Base-by-base conservation (phyloP, 768 basidiomycete genomes). In the Saitozyma sp. region DNA sequence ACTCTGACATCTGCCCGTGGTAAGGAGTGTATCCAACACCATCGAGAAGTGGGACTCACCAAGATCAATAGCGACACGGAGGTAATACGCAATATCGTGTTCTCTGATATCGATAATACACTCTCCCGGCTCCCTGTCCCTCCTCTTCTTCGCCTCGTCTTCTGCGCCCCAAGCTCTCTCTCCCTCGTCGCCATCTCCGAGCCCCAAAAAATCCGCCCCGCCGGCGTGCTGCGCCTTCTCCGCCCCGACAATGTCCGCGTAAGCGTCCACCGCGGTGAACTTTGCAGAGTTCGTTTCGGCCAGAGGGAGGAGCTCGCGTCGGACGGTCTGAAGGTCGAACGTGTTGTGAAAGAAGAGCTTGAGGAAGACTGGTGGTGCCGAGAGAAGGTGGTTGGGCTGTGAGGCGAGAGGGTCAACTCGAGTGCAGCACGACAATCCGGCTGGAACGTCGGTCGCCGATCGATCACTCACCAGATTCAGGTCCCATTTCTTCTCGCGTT, bases 21-120 rank as follows among this genome's bases (percentile, higher is more conserved):
- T 16, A 2, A 10, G 14, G 45, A 14, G 43, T 5, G 11, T 40
- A 4, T 14, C 3, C 29, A 9, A 42, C 42, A 19, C 39, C 52
- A 42, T 16, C 38, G 17, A 16, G 49, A 19, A 50, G 43, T 2
- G 52, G 38, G 9, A 74, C 81, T 68, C 57, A 84, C 83, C 82
- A 77, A 94, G 92, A 84, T 99, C 96, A 80, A 99, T 99, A 13
- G 95, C 93, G n/a, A 98, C 95, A 17, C 96, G 92, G 51, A 96
- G 84, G 80, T 97, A 97, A 79, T 98, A 99, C 0, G 92, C 91
- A 37, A 98, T 91, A 79, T 99, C 96, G 79, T 88, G 97, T 77
- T 98, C 96, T 42, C 96, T 86, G 51, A 95, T 85, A 76, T 99
- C 96, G 76, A 96, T 86, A 75, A 98, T 91, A 69, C 86, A 88